Conservation (phyloP, 2,329 filamentous ascomycete genomes). For the Hyphodiscus sp. region DNA sequence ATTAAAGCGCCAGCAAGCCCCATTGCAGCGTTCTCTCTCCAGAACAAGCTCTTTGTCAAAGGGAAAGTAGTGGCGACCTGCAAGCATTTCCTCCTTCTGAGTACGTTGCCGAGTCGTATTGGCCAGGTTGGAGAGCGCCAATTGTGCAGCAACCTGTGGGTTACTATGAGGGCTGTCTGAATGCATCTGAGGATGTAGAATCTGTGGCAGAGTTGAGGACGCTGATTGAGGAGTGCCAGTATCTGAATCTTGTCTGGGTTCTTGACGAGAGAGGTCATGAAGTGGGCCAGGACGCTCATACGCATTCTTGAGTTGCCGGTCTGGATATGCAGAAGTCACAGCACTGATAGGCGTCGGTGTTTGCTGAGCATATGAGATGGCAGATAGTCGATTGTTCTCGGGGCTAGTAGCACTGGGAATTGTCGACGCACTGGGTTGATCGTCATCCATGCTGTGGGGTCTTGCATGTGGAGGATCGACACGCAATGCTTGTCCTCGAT, state of each 20-base stretch:
- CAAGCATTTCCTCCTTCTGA: constrained; percentile 88
- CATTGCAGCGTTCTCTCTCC: constrained; percentile 79
- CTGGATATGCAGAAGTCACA: constrained; percentile 30
- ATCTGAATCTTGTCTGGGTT: constrained; percentile 42
- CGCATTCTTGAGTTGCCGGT: constrained; percentile 40
- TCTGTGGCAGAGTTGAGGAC: constrained; percentile 44
- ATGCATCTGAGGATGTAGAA: constrained; percentile 32
- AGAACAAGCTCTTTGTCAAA: constrained; percentile 71
- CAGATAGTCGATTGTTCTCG: constrained; percentile 53
- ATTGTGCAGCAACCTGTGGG: constrained; percentile 27
- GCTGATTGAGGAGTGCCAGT: constrained; percentile 35
- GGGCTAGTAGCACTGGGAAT: constrained; percentile 52
- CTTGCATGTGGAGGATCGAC: constrained; percentile 55
- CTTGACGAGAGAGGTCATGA: constrained; percentile 51
- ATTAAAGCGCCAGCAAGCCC: constrained; percentile 81
- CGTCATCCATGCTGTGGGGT: constrained; percentile 49
- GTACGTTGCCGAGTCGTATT: constrained; percentile 37
- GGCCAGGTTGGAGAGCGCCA: constrained; percentile 29
- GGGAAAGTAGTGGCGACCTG: constrained; percentile 70
- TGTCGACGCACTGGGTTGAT: constrained; percentile 52
- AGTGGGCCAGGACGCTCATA: constrained; percentile 56
- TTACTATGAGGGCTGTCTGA: constrained; percentile 25
- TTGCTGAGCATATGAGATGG: constrained; percentile 42
- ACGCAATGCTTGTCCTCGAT: constrained; percentile 54
- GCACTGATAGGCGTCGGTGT: constrained; percentile 59